Base-by-base conservation (phyloP, 2,329 filamentous ascomycete genomes). In the Thielaviopsis musarum region DNA sequence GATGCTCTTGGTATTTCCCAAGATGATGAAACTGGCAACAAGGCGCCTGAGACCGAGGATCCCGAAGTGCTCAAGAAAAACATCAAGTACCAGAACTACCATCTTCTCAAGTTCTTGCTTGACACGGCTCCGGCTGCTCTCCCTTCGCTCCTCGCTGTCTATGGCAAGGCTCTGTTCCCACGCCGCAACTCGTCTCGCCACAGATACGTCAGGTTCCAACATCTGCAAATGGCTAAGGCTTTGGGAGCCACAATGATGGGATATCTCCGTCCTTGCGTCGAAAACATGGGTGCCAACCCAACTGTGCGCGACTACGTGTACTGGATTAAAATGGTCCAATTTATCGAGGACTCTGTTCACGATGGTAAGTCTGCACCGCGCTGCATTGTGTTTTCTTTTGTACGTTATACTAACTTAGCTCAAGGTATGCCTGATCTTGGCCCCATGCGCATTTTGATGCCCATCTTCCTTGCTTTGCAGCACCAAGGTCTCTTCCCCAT, bases 391-490 rank as follows among this genome's bases (percentile, higher is more conserved):
- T 54, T 22, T 17, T 21, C 19, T 17, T 17, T 7, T 49, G 13
- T 1, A 49, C 52, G 15, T 53, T 45, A 26, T 28, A 15, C 54
- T 60, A 54, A 60, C 59, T 4, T 13, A 30, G 24, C 12, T 54
- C 3, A 53, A 59, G 59, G 53, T 10, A 56, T 54, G 24, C 48
- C 61, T 22, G 55, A 56, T 54, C 78, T 70, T 64, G 73, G 71
- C 63, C 75, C 69, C 5, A 66, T 73, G 9, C 79, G 82, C 63
- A 75, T 84, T 15, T 79, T 85, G 58, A 86, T 89, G 52, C 79
- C 93, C 28, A 84, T 97, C 41, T 76, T 98, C 24, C 79, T 91
- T 59, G 87, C 89, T 0, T 96, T 98, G 74, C 91, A 91, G 69
- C 84, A 88, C 62, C 79, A 83, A 54, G 83, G 82, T 48, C 91